Conservation (phyloP, 345 rosid genomes). For the Iberis pinnata region DNA sequence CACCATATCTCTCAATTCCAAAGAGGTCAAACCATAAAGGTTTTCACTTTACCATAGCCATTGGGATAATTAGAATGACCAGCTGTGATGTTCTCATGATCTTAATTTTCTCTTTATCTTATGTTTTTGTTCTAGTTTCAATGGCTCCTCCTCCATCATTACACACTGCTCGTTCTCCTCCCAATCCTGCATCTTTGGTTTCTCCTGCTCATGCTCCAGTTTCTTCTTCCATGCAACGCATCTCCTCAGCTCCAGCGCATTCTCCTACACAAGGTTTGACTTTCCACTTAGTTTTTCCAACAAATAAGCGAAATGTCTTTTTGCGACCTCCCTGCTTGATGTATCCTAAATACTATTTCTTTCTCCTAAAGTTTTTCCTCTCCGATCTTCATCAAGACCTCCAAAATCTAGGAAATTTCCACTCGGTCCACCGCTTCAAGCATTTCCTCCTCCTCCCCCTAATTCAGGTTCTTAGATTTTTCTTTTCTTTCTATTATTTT, state of each 20-base stretch:
- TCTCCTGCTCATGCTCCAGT: slow-evolving; percentile 31
- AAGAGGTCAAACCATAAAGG: slow-evolving; percentile 40
- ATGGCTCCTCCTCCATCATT: slow-evolving; percentile 39
- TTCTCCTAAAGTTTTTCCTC: slow-evolving; percentile 35
- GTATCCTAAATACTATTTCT: slow-evolving; percentile 28
- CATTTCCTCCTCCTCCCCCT: slow-evolving; percentile 95
- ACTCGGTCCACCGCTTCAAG: slow-evolving; percentile 47
- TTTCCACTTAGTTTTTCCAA: slow-evolving; percentile 14
- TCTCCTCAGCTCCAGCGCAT: slow-evolving; percentile 51
- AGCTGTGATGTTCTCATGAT: slow-evolving; percentile 1
- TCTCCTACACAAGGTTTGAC: slow-evolving; percentile 38
- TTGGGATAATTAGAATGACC: slow-evolving; percentile 7
- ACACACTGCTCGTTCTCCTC: slow-evolving; percentile 45
- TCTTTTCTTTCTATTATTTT: neutral
- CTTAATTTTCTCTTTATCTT: slow-evolving; percentile 20
- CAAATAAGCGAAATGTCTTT: neutral
- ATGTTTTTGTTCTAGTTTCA: slow-evolving; percentile 36
- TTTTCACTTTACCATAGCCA: slow-evolving; percentile 12
- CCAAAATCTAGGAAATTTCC: slow-evolving; percentile 56
- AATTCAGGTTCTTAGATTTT: slow-evolving; percentile 50
- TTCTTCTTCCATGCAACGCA: slow-evolving; percentile 32
- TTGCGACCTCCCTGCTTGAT: slow-evolving; percentile 5
- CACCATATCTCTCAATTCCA: slow-evolving; percentile 41
- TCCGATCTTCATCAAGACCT: slow-evolving; percentile 40
- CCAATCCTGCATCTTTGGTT: slow-evolving; percentile 35